Evolutionary conservation across 2,329 filamentous ascomycete genomes (phyloP), one percentile per base, ranked within the genome.

Genomic region (Beauveria medogensis): DNA sequence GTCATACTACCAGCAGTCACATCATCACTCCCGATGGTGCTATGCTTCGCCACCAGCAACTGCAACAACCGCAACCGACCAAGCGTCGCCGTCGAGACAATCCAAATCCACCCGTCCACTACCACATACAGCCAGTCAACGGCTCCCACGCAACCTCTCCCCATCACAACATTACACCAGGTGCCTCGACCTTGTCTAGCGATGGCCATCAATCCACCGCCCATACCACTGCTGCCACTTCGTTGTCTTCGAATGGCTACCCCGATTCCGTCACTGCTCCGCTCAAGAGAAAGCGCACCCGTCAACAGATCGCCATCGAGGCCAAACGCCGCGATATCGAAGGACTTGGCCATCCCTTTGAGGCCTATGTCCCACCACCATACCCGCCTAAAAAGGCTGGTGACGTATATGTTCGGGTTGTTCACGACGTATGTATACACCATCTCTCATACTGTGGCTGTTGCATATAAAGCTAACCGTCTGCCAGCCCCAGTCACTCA

Each of bases 341-440:
- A 68, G 80, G 80, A 26, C 80, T 86, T 44, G 83, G 84, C 26
- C 88, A 92, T 71, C 85, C 88, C 22, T 90, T 87, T 69, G 80
- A 86, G 65, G 89, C 84, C 65, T 97, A 97, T 71, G 83, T 91
- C 55, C 92, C 94, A 48, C 94, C 93, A 7, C 87, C 91, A 1
- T 89, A 91, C 65, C 93, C 93, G 3, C 88, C 91, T 4, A 91
- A 94, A 77, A 97, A 99, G 78, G 90, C 92, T 22, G 86, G 88
- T 68, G 90, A 93, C 63, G 89, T 93, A 8, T 75, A 79, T 54
- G 85, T 89, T 50, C 80, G 83, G 63, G 77, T 84, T 50, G 79
- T 88, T 47, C 75, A 77, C 63, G 86, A 89, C 73, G 86, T 89
- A 74, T 80, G 83, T 79, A 18, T 14, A 55, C 56, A 6, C 24